Conservation (phyloP, 1,284 basidiomycete genomes). For the Ustilago bromivora region DNA sequence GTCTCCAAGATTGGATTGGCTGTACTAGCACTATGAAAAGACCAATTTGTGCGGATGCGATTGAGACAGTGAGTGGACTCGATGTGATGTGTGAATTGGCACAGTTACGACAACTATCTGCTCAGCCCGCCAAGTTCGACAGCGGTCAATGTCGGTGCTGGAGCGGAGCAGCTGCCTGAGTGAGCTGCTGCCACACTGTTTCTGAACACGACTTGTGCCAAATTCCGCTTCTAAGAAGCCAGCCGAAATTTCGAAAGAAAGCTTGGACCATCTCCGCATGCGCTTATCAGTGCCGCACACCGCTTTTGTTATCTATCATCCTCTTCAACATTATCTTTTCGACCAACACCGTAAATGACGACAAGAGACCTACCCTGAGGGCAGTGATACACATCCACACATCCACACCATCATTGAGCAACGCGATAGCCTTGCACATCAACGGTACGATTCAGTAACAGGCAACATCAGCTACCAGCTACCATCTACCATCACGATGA, state of each 20-base stretch:
- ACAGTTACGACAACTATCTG: too few species aligned
- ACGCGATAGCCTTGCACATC: not conserved
- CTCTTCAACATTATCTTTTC: not conserved
- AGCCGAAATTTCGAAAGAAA: constrained; percentile 14
- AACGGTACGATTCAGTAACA: not conserved
- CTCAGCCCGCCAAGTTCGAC: constrained; percentile 6
- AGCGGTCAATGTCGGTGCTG: not conserved
- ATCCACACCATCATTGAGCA: not conserved
- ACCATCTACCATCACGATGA: constrained; percentile 14
- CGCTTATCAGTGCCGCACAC: constrained; percentile 13
- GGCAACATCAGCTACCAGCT: not conserved
- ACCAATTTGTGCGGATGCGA: too few species aligned
- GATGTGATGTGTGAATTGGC: too few species aligned
- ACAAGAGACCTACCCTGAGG: constrained; percentile 9
- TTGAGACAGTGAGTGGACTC: too few species aligned
- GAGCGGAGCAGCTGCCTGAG: constrained; percentile 5
- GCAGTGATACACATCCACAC: not conserved
- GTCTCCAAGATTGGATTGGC: too few species aligned
- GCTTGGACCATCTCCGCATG: constrained; percentile 23
- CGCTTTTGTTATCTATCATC: not conserved
- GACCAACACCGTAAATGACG: constrained; percentile 6
- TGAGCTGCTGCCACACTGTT: not conserved
- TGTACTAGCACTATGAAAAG: too few species aligned
- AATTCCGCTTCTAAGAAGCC: constrained; percentile 7
- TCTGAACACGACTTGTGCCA: not conserved